Evolutionary conservation across 2,329 filamentous ascomycete species (phyloP), one percentile per base, ranked within the genome.

Genomic region (Paecilomyces dactylethromorphus): DNA sequence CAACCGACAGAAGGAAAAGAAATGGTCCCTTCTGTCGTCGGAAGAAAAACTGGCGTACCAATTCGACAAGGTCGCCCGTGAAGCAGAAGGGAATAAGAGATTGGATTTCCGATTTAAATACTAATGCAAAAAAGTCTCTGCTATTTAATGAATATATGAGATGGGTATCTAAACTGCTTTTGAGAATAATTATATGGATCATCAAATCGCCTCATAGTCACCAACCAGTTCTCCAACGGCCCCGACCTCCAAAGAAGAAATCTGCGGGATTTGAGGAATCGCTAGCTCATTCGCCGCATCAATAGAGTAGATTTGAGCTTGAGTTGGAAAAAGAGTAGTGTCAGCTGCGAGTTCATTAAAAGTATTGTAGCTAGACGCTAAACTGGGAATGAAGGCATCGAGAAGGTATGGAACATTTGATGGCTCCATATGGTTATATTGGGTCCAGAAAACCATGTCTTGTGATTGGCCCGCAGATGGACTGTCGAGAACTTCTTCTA

Each of bases 81-180:
- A 81, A 61, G 63, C 67, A 39, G 80, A 82, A 24, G 80, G 81
- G 1, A 82, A 82, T 63, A 79, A 77, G 67, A 72, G 79, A 26
- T 60, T 83, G 21, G 80, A 83, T 63, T 82, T 83, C 64, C 71
- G 78, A n/a, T 83, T 82, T 65, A 75, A 75, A 15, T 35, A 35
- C 32, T 35, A 15, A 35, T 15, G 32, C 7, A 35, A 35, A 35
- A 5, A 15, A 10, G 5, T 8, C 21, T 51, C 3, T 21, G 8
- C 22, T 51, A 51, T 21, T 8, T 80, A 81, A 62, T 79, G 56
- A 59, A 29, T 58, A 7, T 24, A 26, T 49, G 45, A 3, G 45
- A 51, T 24, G 10, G 22, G 45, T 51, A 51, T 51, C n/a, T 3
- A 51, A 35, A 35, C 13, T 35, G 32, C 13, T 35, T 6, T 35